Percentiles rank a stretch among this genome's conserved stretches.
Conservation (phyloP, 2,329 filamentous ascomycete species). For the Penicillium sp. region DNA sequence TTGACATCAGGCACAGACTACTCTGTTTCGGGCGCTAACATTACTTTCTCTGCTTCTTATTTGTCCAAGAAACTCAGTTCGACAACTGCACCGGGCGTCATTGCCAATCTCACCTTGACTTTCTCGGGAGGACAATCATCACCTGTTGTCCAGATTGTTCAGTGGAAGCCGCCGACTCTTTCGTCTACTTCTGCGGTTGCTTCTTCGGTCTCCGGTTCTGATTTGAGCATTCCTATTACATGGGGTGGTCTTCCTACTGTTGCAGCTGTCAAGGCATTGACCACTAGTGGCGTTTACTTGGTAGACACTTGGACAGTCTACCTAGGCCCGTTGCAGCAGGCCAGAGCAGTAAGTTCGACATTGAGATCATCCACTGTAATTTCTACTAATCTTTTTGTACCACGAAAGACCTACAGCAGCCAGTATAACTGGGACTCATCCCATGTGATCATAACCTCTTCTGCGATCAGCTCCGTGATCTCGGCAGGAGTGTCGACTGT, state of each 20-base stretch:
- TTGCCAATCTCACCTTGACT: constrained; percentile 58
- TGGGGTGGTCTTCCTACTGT: constrained; percentile 59
- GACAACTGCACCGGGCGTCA: constrained; percentile 52
- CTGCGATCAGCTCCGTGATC: constrained; percentile 56
- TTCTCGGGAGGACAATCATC: constrained; percentile 59
- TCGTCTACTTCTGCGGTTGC: constrained; percentile 37
- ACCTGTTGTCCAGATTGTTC: constrained; percentile 57
- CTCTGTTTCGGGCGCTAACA: constrained; percentile 49
- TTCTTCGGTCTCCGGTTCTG: constrained; percentile 44
- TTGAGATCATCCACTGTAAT: neutral
- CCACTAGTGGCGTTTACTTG: constrained; percentile 56
- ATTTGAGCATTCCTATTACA: constrained; percentile 58
- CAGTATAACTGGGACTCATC: constrained; percentile 60
- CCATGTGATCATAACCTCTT: constrained; percentile 55
- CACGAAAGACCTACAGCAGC: constrained; percentile 53
- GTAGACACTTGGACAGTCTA: constrained; percentile 64
- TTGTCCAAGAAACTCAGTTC: constrained; percentile 53
- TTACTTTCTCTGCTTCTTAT: constrained; percentile 58
- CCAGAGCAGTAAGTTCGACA: constrained; percentile 38
- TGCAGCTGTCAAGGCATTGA: constrained; percentile 59
- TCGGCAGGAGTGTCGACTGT: constrained; percentile 52
- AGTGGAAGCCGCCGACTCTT: constrained; percentile 57
- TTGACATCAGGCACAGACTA: constrained; percentile 55
- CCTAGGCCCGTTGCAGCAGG: constrained; percentile 60
- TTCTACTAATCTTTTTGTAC: neutral